Evolutionary conservation across 1,284 basidiomycete genomes (phyloP).

Genomic region (Leccinum colubrinum): DNA sequence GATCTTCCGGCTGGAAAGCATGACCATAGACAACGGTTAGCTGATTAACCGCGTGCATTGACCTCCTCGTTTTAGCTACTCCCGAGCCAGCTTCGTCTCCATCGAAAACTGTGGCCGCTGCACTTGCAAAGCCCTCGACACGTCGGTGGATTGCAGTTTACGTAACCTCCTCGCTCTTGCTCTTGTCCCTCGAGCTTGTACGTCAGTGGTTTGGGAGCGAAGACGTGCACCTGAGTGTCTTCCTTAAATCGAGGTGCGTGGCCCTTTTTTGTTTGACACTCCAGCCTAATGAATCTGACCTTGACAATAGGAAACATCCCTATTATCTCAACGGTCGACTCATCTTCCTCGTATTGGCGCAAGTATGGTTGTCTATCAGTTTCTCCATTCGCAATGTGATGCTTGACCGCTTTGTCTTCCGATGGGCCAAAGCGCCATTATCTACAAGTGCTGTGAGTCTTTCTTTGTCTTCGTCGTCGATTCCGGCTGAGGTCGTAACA

Average conservation of each 20-base stretch:
- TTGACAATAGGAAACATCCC: slow-evolving; percentile 56
- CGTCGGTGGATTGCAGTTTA: slow-evolving; percentile 43
- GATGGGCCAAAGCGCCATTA: slow-evolving; percentile 24
- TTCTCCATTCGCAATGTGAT: slow-evolving; percentile 55
- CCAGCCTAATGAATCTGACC: neutral
- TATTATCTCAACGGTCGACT: slow-evolving; percentile 66
- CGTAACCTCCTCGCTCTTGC: slow-evolving; percentile 40
- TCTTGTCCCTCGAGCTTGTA: slow-evolving; percentile 42
- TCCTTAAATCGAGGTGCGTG: slow-evolving; percentile 63
- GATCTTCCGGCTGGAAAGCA: no score
- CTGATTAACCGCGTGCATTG: neutral
- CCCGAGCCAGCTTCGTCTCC: slow-evolving; percentile 52
- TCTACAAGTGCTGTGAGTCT: slow-evolving; percentile 21
- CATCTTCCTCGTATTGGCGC: slow-evolving; percentile 55
- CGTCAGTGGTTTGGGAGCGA: slow-evolving; percentile 30
- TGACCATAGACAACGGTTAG: neutral
- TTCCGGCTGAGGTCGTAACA: neutral
- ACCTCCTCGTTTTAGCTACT: slow-evolving; percentile 36
- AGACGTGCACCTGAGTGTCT: slow-evolving; percentile 47
- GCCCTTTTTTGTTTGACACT: neutral
- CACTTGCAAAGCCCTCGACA: slow-evolving; percentile 47
- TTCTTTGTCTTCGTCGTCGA: neutral
- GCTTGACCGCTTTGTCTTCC: slow-evolving; percentile 55
- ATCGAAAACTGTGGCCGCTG: slow-evolving; percentile 42
- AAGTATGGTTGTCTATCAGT: slow-evolving; percentile 43